Conservation (phyloP, 1,284 basidiomycete species). For the Moesziomyces sp. region DNA sequence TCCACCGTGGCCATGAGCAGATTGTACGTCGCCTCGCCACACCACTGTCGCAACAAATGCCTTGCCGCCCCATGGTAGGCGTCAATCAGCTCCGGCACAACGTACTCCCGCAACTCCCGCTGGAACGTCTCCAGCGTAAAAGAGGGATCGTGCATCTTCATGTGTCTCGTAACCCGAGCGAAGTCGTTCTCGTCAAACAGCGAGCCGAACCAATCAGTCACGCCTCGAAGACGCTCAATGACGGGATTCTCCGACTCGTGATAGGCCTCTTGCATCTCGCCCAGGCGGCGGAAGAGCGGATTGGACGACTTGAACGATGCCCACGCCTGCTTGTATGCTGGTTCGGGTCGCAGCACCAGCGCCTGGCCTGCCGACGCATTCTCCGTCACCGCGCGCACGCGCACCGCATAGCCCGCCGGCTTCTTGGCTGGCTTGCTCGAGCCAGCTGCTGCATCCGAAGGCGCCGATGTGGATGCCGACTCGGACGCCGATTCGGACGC, state of each 20-base stretch:
- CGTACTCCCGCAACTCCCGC: conserved; percentile 92
- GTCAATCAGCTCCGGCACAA: conserved; percentile 96
- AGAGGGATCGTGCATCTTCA: conserved; percentile 85
- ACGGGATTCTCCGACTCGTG: conserved; percentile 94
- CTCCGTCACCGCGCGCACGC: conserved; percentile 30
- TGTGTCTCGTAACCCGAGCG: conserved; percentile 86
- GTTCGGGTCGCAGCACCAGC: conserved; percentile 60
- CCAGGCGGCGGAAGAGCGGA: conserved; percentile 52
- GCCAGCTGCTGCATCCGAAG: neutral
- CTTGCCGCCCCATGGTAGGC: conserved; percentile 90
- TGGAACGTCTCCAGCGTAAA: conserved; percentile 90
- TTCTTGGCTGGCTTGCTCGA: conserved; percentile 16
- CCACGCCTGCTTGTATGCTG: conserved; percentile 59
- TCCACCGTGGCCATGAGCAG: conserved; percentile 98
- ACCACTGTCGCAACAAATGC: conserved; percentile 88
- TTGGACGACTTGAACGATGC: conserved; percentile 55
- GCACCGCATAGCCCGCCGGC: conserved; percentile 59
- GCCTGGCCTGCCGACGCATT: conserved; percentile 53
- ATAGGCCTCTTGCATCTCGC: conserved; percentile 70
- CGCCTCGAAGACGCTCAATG: conserved; percentile 80
- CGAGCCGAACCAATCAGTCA: conserved; percentile 85
- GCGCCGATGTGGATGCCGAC: neutral
- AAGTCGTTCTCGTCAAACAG: conserved; percentile 99
- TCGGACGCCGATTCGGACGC: conserved; percentile 2
- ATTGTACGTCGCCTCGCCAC: conserved; percentile 90